Evolutionary conservation across 805 yeast species (phyloP).

Genomic region (Myxozyma vanderwaltii): DNA sequence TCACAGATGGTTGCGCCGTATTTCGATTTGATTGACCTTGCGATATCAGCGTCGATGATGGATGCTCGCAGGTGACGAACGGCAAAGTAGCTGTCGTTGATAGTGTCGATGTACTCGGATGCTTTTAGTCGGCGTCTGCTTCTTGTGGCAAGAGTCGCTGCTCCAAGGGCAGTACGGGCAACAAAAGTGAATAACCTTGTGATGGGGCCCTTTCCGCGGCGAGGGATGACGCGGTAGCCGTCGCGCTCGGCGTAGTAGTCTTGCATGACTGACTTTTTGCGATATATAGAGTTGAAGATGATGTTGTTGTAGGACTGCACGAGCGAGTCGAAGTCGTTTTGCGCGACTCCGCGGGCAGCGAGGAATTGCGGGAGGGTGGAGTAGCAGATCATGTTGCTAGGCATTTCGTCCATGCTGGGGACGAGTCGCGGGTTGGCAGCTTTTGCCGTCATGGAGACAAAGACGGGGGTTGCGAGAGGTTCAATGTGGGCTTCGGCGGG

Average conservation of each 20-base stretch:
- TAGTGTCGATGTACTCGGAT: not conserved
- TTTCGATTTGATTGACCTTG: not conserved
- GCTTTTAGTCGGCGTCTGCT: not conserved
- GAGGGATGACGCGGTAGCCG: not conserved
- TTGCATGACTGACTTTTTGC: constrained; percentile 3
- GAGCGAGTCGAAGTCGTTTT: constrained; percentile 1
- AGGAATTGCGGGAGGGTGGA: not conserved
- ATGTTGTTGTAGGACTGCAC: constrained; percentile 8
- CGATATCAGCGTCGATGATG: not conserved
- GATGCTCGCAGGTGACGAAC: not conserved
- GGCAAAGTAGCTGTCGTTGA: not conserved
- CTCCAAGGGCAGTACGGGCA: not conserved
- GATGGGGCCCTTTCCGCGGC: not conserved
- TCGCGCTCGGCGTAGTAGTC: not conserved
- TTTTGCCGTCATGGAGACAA: not conserved
- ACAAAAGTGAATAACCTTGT: not conserved
- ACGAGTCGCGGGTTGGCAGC: not conserved
- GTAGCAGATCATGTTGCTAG: constrained; percentile 12
- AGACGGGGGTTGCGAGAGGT: not conserved
- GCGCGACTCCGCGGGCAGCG: not conserved
- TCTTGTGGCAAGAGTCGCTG: not conserved
- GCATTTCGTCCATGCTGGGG: not conserved
- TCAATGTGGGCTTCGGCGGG: not conserved
- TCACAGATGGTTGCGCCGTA: not conserved
- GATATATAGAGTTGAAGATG: constrained; percentile 4